phyloP scores from a whole-genome alignment of 306 rosid species.

The Sesbania bispinosa region DNA sequence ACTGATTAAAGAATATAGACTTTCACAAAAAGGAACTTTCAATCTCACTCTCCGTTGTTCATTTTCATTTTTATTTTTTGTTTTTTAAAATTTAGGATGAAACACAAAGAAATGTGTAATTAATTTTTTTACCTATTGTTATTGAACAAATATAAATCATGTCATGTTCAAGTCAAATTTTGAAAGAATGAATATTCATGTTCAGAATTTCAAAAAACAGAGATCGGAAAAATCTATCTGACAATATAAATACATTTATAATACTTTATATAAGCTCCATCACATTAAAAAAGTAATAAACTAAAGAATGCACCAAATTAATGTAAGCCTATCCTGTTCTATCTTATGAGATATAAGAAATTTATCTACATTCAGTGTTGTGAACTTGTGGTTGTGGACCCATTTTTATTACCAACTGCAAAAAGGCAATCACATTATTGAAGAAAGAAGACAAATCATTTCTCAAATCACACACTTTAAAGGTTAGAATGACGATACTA shows the following conservation, averaged over 20 bases:
- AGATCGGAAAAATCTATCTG: not conserved
- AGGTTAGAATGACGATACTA: not conserved
- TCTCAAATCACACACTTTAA: not conserved
- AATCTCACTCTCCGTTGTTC: not conserved
- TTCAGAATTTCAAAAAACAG: not conserved
- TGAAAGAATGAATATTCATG: no score
- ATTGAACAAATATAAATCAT: not conserved
- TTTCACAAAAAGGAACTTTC: not conserved
- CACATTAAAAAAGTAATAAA: not conserved
- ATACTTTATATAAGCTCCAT: not conserved
- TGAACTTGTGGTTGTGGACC: not conserved
- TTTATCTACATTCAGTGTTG: not conserved
- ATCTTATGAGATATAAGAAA: not conserved
- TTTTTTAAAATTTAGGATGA: not conserved
- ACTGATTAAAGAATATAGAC: not conserved
- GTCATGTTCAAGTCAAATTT: not conserved
- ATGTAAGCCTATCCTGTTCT: not conserved
- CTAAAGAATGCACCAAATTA: not conserved
- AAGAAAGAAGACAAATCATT: not conserved
- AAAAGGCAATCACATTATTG: not conserved
- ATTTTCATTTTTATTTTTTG: not conserved
- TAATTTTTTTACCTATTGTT: not conserved
- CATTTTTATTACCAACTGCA: not conserved
- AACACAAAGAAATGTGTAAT: no score
- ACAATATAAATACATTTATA: not conserved